Evolutionary conservation across 2,329 filamentous ascomycete genomes (phyloP).

Genomic region (Fusarium zealandicum): DNA sequence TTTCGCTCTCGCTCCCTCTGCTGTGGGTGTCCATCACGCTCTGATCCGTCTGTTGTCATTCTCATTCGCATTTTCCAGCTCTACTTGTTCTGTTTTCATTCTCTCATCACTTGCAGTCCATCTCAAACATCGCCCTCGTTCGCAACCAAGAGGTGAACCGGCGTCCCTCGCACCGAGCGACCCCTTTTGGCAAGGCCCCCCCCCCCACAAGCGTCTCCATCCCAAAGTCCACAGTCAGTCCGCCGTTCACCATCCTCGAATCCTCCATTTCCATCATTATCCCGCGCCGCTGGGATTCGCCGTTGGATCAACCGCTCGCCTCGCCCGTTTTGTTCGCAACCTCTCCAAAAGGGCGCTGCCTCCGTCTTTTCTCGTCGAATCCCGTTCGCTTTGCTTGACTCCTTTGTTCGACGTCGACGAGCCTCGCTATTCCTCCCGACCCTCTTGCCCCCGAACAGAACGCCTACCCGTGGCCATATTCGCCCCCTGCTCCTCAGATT

Average conservation of each 20-base stretch:
- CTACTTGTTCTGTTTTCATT: slow-evolving; percentile 25
- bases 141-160: slow-evolving; percentile 36
- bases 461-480: slow-evolving; percentile 33
- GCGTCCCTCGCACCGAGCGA: slow-evolving; percentile 43
- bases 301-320: slow-evolving; percentile 32
- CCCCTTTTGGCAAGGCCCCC: slow-evolving; percentile 42
- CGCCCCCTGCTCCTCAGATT: slow-evolving; percentile 33
- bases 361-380: slow-evolving; percentile 31
- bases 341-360: slow-evolving; percentile 29
- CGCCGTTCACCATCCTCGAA: slow-evolving; percentile 32
- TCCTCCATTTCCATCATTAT: slow-evolving; percentile 43
- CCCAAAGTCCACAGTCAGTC: slow-evolving; percentile 28
- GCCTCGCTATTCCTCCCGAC: slow-evolving; percentile 35
- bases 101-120: slow-evolving; percentile 33
- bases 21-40: slow-evolving; percentile 23
- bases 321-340: slow-evolving; percentile 11
- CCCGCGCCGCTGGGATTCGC: slow-evolving; percentile 32
- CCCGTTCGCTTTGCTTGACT: slow-evolving; percentile 27
- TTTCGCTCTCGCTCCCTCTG: slow-evolving; percentile 35
- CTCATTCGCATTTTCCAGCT: slow-evolving; percentile 33
- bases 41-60: slow-evolving; percentile 26
- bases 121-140: slow-evolving; percentile 18
- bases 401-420: slow-evolving; percentile 26
- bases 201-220: slow-evolving; percentile 39
- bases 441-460: slow-evolving; percentile 35